A percentile compares a stretch with the other conserved stretches of the same genome.
phyloP scores from a whole-genome alignment of 768 basidiomycete genomes.

The Vararia minispora region DNA sequence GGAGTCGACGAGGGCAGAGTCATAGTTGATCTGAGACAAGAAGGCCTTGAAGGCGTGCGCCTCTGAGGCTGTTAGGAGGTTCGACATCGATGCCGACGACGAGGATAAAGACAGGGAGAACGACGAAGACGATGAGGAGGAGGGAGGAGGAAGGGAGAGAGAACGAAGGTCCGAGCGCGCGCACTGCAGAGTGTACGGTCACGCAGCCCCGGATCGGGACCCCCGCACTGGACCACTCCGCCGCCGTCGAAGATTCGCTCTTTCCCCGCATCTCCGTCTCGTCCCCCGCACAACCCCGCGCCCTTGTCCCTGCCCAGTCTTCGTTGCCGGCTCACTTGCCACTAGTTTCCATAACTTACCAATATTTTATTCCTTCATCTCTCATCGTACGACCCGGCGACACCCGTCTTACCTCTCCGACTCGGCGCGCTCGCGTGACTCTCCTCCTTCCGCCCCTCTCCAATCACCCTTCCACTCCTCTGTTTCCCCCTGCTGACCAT shows the following conservation, averaged over 20 bases:
- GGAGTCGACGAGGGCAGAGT: conserved; percentile 13
- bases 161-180: not conserved
- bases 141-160: not conserved
- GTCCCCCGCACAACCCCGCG: too few relatives aligned
- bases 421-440: conserved; percentile 1
- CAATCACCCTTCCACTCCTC: conserved; percentile 5
- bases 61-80: conserved; percentile 13
- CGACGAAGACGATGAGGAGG: too few relatives aligned
- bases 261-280: too few relatives aligned
- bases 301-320: too few relatives aligned
- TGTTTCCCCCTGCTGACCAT: conserved; percentile 7
- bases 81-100: too few relatives aligned
- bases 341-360: too few relatives aligned
- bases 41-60: conserved; percentile 15
- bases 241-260: too few relatives aligned
- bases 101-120: too few relatives aligned
- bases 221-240: not conserved
- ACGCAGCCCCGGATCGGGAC: not conserved
- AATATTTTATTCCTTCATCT: too few relatives aligned
- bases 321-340: too few relatives aligned
- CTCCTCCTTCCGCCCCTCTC: conserved; percentile 3
- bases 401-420: conserved; percentile 8
- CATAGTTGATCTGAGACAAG: conserved; percentile 14
- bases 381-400: not conserved
- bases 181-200: not conserved